Evolutionary conservation across 768 basidiomycete genomes (phyloP), one percentile per base, ranked within the genome.

Genomic region (Thelephora ganbajun): DNA sequence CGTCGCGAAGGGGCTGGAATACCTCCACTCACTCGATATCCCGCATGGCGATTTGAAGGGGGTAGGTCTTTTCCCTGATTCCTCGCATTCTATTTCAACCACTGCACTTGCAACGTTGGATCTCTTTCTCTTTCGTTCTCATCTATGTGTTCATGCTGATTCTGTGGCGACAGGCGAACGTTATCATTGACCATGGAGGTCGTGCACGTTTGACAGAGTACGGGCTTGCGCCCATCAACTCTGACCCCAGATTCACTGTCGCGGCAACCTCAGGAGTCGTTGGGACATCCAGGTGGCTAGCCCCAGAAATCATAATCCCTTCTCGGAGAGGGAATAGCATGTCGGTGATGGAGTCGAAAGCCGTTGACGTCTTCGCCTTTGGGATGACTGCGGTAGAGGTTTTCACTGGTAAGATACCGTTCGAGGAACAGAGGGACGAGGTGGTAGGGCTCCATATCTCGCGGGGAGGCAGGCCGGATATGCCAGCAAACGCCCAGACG

Each of bases 131-230:
- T 30, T 30, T 30, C 9, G 26, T 30, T 30, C 26, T 9, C 26
- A 30, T 4, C 9, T 9, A 9, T 30, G 9, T 9, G 4, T 4
- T 30, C 9, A 9, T 30, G 26, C 26, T 30, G 26, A 30, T 30
- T 30, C 9, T 30, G 26, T 9, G 26, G 9, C 26, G 9, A 49
- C 43, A 16, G 36, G 42, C 19, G 46, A 35, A 41, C 14, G 22
- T 41, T 41, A 16, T 41, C 2, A 41, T 41, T 13, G 51, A 57
- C 37, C n/a, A 48, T 51, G 12, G 45, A 36, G 52, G 53, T 2
- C 42, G 37, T 35, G 51, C 57, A 2, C 52, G 51, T 33, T 49
- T 61, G 1, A 48, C 53, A 3, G 59, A 61, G 44, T 61, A 59
- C 35, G 59, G 59, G 2, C 42, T 61, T 14, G 54, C 58, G 2